Evolutionary conservation across 148 eudicot species (phyloP).

Genomic region (Suaeda aralocaspica): DNA sequence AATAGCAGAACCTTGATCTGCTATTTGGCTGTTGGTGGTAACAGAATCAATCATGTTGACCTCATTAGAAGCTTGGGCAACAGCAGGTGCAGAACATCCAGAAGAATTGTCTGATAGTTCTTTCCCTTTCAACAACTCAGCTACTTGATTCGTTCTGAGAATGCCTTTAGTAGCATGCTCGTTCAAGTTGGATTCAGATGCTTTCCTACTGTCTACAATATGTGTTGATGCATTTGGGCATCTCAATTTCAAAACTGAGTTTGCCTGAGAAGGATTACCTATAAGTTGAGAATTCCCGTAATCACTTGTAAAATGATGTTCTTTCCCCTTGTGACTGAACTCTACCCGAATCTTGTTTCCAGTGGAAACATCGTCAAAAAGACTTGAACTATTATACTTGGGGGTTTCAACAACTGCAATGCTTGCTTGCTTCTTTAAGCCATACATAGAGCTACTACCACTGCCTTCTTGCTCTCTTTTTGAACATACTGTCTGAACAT

Average conservation of each 20-base stretch:
- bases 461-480: conserved; percentile 23
- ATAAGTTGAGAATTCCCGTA: conserved; percentile 44
- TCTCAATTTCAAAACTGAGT: conserved; percentile 22
- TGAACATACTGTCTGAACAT: conserved; percentile 19
- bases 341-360: conserved; percentile 21
- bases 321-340: conserved; percentile 21
- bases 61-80: conserved; percentile 47
- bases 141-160: conserved; percentile 27
- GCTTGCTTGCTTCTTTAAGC: conserved; percentile 24
- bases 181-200: conserved; percentile 20
- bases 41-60: conserved; percentile 36
- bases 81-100: conserved; percentile 52
- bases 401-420: conserved; percentile 26
- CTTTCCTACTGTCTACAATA: conserved; percentile 21
- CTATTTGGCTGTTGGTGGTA: conserved; percentile 28
- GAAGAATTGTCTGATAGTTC: conserved; percentile 51
- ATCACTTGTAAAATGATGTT: conserved; percentile 26
- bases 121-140: conserved; percentile 34
- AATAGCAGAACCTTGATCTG: conserved; percentile 54
- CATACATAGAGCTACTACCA: conserved; percentile 14
- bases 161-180: conserved; percentile 23
- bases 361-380: conserved; percentile 21
- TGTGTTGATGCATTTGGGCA: conserved; percentile 21
- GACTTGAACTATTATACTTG: conserved; percentile 17
- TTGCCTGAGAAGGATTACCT: conserved; percentile 45